Evolutionary conservation across 2,329 filamentous ascomycete species (phyloP), one percentile per base, ranked within the genome.

Genomic region (Aureobasidium mangrovei): DNA sequence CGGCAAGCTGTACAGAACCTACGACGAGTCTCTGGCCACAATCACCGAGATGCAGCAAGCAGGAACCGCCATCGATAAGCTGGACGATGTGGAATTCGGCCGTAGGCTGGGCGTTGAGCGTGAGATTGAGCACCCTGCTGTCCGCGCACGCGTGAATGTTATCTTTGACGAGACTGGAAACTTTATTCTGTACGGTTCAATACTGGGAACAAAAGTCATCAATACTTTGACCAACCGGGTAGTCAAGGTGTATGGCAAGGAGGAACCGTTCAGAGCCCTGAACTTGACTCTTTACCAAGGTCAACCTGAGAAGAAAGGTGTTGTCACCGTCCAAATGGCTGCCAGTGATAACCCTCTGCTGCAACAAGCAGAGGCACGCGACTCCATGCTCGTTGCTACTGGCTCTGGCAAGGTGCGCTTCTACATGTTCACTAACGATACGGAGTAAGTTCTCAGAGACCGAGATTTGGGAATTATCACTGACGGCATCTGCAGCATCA

Each of bases 351-450:
- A 98, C 67, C 93, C 94, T 0, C 78, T 98, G 1, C 79, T 98
- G 2, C 88, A 93, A 65, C 91, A 96, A 74, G 88, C 93, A 1
- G 91, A 96, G 70, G 82, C 83, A 24, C 81, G 91, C 58, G 93
- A 98, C 66, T 91, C 94, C 0, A 91, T 97, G 65, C 76, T 98
- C 6, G 80, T 94, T 42, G 79, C 81, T 7, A 97, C 93, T 0
- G 91, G 84, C 0, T 84, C 87, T 43, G 86, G 84, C 59, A 97
- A 95, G 71, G 81, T 86, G 29, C 86, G 94, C 39, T 98, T 98
- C 73, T 98, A 96, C 77, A 90, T 97, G 83, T 98, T 96, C 70
- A 95, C 88, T 35, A 95, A 96, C 68, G 87, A 95, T 38, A 81
- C 84, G 36, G 86, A 89, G 59, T 66, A 60, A 46, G 65, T 58